phyloP scores from a whole-genome alignment of 2,329 filamentous ascomycete species.

The Aspergillus pseudonomiae region DNA sequence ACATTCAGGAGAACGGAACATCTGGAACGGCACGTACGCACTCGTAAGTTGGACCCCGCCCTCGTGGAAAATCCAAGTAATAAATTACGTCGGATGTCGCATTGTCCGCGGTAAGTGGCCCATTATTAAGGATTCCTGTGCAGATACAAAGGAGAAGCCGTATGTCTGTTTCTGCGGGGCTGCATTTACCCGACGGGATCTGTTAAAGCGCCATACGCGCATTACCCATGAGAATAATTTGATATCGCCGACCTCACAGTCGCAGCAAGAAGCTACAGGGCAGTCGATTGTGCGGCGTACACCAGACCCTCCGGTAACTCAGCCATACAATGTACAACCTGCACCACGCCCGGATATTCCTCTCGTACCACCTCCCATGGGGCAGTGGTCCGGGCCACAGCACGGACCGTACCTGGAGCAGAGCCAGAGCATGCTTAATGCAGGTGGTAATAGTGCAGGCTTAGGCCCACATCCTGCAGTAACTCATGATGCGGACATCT shows the following conservation, averaged over 20 bases:
- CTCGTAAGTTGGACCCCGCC: conserved; percentile 29
- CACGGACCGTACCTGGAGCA: conserved; percentile 31
- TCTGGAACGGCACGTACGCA: conserved; percentile 41
- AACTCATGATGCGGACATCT: conserved; percentile 43
- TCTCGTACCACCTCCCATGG: conserved; percentile 25
- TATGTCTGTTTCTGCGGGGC: conserved; percentile 41
- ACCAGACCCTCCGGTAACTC: conserved; percentile 17
- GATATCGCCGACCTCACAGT: conserved; percentile 33
- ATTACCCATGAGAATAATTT: conserved; percentile 36
- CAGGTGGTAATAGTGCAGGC: conserved; percentile 14
- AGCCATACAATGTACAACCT: conserved; percentile 21
- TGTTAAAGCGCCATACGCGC: conserved; percentile 38
- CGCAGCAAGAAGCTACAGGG: conserved; percentile 22
- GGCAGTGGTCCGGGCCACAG: conserved; percentile 33
- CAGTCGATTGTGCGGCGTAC: conserved; percentile 20
- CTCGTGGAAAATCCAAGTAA: not conserved
- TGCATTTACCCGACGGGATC: conserved; percentile 39
- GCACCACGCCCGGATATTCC: conserved; percentile 25
- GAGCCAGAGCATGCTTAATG: conserved; percentile 26
- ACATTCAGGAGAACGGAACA: conserved; percentile 39
- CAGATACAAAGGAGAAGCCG: conserved; percentile 42
- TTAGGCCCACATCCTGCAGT: conserved; percentile 26
- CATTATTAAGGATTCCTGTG: conserved; percentile 14
- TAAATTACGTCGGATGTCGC: not conserved
- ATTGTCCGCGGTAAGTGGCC: not conserved